phyloP scores from a whole-genome alignment of 331 rosid species.

The Quercus phellos region DNA sequence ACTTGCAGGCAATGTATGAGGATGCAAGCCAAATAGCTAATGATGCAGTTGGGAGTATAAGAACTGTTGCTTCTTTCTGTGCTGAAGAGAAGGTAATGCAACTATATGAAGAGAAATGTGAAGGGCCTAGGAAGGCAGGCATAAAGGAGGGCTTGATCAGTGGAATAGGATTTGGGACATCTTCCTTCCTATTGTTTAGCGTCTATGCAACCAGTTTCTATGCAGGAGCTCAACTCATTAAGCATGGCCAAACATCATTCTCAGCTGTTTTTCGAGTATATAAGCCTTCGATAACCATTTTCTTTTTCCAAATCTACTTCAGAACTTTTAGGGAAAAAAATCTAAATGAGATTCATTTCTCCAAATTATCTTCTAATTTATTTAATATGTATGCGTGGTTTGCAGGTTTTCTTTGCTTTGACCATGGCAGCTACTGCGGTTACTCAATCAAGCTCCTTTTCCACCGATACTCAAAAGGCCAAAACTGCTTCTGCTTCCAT shows the following conservation, averaged over 20 bases:
- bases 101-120: slow-evolving; percentile 58
- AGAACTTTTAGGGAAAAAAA: background rate
- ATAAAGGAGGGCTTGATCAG: slow-evolving; percentile 63
- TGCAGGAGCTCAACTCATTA: slow-evolving; percentile 67
- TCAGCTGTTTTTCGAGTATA: slow-evolving; percentile 61
- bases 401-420: slow-evolving; percentile 85
- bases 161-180: slow-evolving; percentile 76
- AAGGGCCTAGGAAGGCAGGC: slow-evolving; percentile 60
- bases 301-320: background rate
- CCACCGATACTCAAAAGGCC: slow-evolving; percentile 60
- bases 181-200: slow-evolving; percentile 53
- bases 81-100: slow-evolving; percentile 86
- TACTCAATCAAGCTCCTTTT: slow-evolving; percentile 57
- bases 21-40: slow-evolving; percentile 82
- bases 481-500: slow-evolving; percentile 60
- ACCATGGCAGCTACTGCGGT: slow-evolving; percentile 66
- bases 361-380: background rate
- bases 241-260: slow-evolving; percentile 46
- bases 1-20: slow-evolving; percentile 61
- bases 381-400: background rate
- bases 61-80: slow-evolving; percentile 78
- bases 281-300: background rate
- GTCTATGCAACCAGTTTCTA: slow-evolving; percentile 81
- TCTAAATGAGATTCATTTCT: slow-evolving; percentile 1
- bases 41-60: slow-evolving; percentile 81